phyloP scores from a whole-genome alignment of 1,284 basidiomycete genomes.

The Cryptococcus deneoformans region DNA sequence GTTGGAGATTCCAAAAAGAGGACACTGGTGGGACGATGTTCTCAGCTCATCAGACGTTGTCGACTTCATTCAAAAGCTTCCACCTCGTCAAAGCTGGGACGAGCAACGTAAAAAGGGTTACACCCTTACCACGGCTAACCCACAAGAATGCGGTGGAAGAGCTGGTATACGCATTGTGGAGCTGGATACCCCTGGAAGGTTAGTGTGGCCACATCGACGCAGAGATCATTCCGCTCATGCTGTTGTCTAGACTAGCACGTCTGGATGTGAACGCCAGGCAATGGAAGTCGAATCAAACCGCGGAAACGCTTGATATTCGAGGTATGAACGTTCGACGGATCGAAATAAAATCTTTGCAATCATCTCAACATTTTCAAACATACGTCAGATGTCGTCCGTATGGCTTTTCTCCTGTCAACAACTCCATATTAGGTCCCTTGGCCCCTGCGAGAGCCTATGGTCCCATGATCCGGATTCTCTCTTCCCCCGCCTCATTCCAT shows the following conservation, averaged over 20 bases:
- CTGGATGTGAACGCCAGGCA: conserved; percentile 39
- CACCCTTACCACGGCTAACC: conserved; percentile 48
- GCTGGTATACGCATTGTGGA: conserved; percentile 48
- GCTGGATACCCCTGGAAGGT: conserved; percentile 44
- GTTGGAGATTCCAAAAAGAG: conserved; percentile 41
- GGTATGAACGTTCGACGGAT: conserved; percentile 36
- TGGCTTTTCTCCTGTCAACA: not conserved
- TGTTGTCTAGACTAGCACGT: conserved; percentile 24
- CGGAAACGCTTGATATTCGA: conserved; percentile 21
- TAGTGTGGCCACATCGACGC: conserved; percentile 1
- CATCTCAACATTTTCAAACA: not conserved
- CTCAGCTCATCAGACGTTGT: conserved; percentile 37
- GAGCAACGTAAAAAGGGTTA: conserved; percentile 32
- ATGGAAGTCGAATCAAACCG: conserved; percentile 19
- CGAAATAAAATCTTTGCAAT: conserved; percentile 4
- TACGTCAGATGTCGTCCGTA: not conserved
- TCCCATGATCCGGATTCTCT: conserved; percentile 63
- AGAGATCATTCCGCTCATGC: not conserved
- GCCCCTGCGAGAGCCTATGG: conserved; percentile 51
- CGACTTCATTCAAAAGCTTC: conserved; percentile 28
- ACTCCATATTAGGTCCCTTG: not conserved
- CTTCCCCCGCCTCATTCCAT: conserved; percentile 55
- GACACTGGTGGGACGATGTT: conserved; percentile 50
- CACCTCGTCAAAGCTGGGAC: conserved; percentile 13
- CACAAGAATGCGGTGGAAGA: conserved; percentile 45